Evolutionary conservation across 202 grass and related monocot species (phyloP), one percentile per base, ranked within the genome.

Genomic region (Carex arenaria): DNA sequence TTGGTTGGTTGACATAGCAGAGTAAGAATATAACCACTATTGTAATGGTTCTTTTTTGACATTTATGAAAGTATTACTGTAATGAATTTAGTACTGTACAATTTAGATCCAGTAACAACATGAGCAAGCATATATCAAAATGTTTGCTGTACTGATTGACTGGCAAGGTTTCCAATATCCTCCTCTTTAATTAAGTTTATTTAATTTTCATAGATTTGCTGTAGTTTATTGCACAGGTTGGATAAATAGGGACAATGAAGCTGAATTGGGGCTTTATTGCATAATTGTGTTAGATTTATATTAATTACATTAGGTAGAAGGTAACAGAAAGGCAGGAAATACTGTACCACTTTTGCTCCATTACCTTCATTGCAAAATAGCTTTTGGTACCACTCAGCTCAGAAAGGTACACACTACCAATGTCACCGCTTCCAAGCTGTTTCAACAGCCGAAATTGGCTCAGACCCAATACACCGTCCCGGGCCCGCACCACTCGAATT

Each of bases 311-410:
- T 53, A 28, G 42, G 20, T 17, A 17, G 71, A 15, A 32, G 1
- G 3, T 34, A 55, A 31, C 32, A 34, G 3, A 17, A 59, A 47
- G 9, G 12, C 0, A 36, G 34, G 30, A 20, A 3, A 28, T 57
- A 57, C 3, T 19, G 52, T 77, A 38, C 52, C 73, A n/a, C 3
- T 34, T 30, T 13, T 19, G 17, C 9, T 83, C 79, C 82, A 93
- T 93, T 61, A 93, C 91, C 84, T 97, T 97, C 91, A 97, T 97
- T 45, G 89, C 91, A 87, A 97, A 97, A 86, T 92, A 94, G 68
- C 83, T 94, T 80, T 89, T 92, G 34, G 91, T 90, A 52, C 88
- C 89, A 89, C 14, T 94, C 60, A 97, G 82, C 51, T 97, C 94
- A 51, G 94, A 94, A 61, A 97, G 89, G 84, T 97, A 94, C 59